Conservation (phyloP, 331 rosid genomes). For the Saraca asoca region DNA sequence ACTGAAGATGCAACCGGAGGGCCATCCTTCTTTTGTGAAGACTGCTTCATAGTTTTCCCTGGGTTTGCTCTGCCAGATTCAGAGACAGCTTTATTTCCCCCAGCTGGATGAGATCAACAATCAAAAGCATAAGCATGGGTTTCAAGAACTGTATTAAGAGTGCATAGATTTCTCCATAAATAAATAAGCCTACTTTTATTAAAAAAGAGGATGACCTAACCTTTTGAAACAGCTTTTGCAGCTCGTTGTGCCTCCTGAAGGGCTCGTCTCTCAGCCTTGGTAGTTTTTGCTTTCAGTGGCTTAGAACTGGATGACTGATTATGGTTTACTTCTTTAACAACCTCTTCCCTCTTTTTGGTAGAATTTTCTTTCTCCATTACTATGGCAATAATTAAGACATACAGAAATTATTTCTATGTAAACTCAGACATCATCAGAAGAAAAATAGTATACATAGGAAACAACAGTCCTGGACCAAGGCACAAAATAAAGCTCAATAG, state of each 20-base stretch:
- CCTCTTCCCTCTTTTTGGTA: slow-evolving; percentile 52
- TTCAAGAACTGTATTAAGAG: slow-evolving; percentile 14
- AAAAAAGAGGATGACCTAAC: slow-evolving; percentile 32
- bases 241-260: slow-evolving; percentile 82
- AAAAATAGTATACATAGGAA: too few species aligned
- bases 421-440: too few species aligned
- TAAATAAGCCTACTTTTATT: background rate
- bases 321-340: slow-evolving; percentile 33
- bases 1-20: slow-evolving; percentile 41
- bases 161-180: background rate
- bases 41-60: slow-evolving; percentile 48
- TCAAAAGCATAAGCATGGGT: slow-evolving; percentile 35
- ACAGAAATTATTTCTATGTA: background rate
- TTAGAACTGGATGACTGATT: slow-evolving; percentile 39
- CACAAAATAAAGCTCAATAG: too few species aligned
- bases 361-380: slow-evolving; percentile 25
- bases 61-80: slow-evolving; percentile 40
- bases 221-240: slow-evolving; percentile 67
- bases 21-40: slow-evolving; percentile 53
- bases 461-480: too few species aligned
- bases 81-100: slow-evolving; percentile 45
- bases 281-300: slow-evolving; percentile 53
- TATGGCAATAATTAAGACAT: background rate
- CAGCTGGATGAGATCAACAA: slow-evolving; percentile 40
- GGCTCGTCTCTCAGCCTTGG: slow-evolving; percentile 79